phyloP scores from a whole-genome alignment of 495 filamentous ascomycete species.

The Cudoniella acicularis region DNA sequence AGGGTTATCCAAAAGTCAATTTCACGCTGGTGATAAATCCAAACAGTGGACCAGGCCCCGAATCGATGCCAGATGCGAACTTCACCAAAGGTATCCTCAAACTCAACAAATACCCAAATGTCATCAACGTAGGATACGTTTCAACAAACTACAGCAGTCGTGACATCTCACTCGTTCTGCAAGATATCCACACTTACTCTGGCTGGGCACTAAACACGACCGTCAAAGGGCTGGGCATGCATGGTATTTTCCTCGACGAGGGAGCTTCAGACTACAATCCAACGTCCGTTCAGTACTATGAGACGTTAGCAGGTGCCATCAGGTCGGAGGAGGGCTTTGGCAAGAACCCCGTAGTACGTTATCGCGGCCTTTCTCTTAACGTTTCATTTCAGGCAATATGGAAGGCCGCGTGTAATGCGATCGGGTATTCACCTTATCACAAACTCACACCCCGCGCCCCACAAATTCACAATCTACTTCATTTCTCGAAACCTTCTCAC shows the following conservation, averaged over 20 bases:
- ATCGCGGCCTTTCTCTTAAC: background rate
- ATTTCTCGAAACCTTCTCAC: background rate
- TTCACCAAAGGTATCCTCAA: conserved; percentile 32
- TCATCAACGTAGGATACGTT: conserved; percentile 43
- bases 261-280: conserved; percentile 9
- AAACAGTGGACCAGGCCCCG: conserved; percentile 28
- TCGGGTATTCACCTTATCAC: background rate
- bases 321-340: conserved; percentile 6
- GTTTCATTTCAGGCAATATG: conserved; percentile 1
- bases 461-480: background rate
- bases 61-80: conserved; percentile 1
- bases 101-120: conserved; percentile 40
- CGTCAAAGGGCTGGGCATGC: background rate
- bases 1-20: conserved; percentile 29
- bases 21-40: conserved; percentile 46
- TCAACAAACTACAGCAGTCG: conserved; percentile 31
- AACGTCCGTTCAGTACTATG: background rate
- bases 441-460: too few relatives aligned
- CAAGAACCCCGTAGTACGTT: conserved; percentile 13
- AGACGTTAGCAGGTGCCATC: background rate
- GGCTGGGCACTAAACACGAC: conserved; percentile 30
- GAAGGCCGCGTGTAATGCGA: background rate
- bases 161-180: conserved; percentile 26
- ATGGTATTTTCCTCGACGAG: conserved; percentile 29
- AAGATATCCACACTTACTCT: conserved; percentile 37